Evolutionary conservation across 371 early-diverging fungal species (phyloP).

Genomic region (Coemansia sp.): DNA sequence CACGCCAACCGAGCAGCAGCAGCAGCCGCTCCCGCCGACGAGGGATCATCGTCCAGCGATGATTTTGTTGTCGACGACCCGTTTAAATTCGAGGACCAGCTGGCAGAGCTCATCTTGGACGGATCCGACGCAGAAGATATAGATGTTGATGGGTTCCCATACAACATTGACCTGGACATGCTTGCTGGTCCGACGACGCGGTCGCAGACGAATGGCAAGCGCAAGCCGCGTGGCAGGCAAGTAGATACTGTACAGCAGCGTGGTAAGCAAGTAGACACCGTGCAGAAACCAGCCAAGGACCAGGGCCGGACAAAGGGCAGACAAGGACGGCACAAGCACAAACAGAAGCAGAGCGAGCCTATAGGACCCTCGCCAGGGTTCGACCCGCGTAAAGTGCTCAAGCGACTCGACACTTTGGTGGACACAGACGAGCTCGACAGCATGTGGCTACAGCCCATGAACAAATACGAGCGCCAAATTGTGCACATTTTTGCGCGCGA

Average conservation of each 20-base stretch:
- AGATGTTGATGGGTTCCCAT: slow-evolving; percentile 35
- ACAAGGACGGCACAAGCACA: background rate
- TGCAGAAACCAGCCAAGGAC: slow-evolving; percentile 1
- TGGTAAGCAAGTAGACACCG: no score
- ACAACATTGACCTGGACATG: slow-evolving; percentile 21
- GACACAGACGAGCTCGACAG: slow-evolving; percentile 30
- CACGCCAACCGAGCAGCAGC: background rate
- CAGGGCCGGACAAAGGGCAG: slow-evolving; percentile 23
- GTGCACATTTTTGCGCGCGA: slow-evolving; percentile 48
- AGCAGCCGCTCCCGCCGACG: background rate
- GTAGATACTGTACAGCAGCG: background rate
- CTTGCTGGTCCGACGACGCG: slow-evolving; percentile 7
- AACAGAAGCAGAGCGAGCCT: background rate
- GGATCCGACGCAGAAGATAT: slow-evolving; percentile 12
- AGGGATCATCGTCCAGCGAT: background rate
- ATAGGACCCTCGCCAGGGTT: slow-evolving; percentile 25
- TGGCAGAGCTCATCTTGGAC: slow-evolving; percentile 12
- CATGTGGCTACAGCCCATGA: slow-evolving; percentile 54
- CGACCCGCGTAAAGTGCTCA: slow-evolving; percentile 25
- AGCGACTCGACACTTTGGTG: slow-evolving; percentile 30
- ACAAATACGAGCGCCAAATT: slow-evolving; percentile 47
- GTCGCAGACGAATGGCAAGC: background rate
- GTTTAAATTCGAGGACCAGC: slow-evolving; percentile 20
- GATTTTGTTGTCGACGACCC: slow-evolving; percentile 25
- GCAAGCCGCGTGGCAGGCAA: background rate